These are phyloP conservation scores for Solanum paucissectum DNA, from an alignment of 257 asterid genomes.

Conservation along the genomic window DNA sequence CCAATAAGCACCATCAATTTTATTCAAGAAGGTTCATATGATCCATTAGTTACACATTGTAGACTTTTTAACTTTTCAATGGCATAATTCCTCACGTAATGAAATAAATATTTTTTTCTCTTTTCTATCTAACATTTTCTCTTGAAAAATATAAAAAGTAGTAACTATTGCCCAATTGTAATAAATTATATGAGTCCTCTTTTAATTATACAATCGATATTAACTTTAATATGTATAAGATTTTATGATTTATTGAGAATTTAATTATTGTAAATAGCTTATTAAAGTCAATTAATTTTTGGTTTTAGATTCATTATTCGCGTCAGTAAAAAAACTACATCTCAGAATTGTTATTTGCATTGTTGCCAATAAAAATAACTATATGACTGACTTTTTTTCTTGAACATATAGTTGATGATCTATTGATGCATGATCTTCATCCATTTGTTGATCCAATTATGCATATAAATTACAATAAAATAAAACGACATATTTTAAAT, in stretches of 20 bases:
- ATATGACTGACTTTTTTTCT: neutral
- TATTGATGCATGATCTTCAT: neutral
- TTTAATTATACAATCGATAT: neutral
- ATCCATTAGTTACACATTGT: neutral
- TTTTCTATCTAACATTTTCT: neutral
- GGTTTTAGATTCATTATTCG: too few species aligned
- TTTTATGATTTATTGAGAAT: neutral
- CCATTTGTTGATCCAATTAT: neutral
- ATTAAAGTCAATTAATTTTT: too few species aligned
- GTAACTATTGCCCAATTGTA: neutral
- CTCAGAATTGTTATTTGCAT: neutral
- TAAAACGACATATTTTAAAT: neutral
- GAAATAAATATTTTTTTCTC: neutral
- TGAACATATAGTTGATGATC: too few species aligned
- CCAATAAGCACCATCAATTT: neutral
- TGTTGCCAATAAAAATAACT: neutral
- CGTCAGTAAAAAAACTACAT: too few species aligned
- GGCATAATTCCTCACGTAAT: neutral
- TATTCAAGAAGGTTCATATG: neutral
- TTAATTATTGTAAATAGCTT: neutral
- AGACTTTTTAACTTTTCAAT: neutral
- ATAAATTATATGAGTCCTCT: neutral
- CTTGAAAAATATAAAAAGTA: neutral
- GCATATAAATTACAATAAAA: neutral
- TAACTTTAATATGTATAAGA: neutral